phyloP scores from a whole-genome alignment of 352 stramenopile genomes.

The Phytophthora constricta region DNA sequence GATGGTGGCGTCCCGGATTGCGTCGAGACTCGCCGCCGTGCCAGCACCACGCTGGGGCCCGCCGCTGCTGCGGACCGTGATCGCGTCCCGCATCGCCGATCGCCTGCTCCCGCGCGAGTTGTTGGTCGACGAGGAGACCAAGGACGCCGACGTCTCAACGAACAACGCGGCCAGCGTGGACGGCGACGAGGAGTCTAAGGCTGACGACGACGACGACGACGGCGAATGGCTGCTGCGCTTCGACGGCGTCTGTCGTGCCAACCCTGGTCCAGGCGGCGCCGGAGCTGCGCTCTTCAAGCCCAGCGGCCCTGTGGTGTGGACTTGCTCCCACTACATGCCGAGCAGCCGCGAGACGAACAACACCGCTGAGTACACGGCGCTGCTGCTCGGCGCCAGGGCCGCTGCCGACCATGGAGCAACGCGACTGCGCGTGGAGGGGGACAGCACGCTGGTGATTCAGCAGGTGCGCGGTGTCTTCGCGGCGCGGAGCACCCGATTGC shows the following conservation, averaged over 20 bases:
- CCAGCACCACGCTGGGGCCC: too few species aligned
- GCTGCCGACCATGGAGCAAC: not conserved
- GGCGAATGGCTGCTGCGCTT: slow-evolving; percentile 17
- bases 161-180: not conserved
- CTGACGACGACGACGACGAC: not conserved
- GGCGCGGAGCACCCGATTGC: not conserved
- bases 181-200: not conserved
- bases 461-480: slow-evolving; percentile 10
- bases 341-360: slow-evolving; percentile 29
- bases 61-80: too few species aligned
- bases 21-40: too few species aligned
- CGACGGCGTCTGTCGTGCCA: slow-evolving; percentile 20
- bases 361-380: slow-evolving; percentile 19
- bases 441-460: slow-evolving; percentile 2
- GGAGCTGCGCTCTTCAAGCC: slow-evolving; percentile 12
- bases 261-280: slow-evolving; percentile 19
- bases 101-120: too few species aligned
- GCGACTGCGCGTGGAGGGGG: not conserved
- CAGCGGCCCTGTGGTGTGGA: slow-evolving; percentile 11
- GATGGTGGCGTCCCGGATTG: too few species aligned
- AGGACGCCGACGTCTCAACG: too few species aligned
- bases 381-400: slow-evolving; percentile 8
- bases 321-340: slow-evolving; percentile 9
- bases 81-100: too few species aligned
- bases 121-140: too few species aligned